Base-by-base conservation (phyloP, 2,329 filamentous ascomycete species). In the Penicillium frequentans region DNA sequence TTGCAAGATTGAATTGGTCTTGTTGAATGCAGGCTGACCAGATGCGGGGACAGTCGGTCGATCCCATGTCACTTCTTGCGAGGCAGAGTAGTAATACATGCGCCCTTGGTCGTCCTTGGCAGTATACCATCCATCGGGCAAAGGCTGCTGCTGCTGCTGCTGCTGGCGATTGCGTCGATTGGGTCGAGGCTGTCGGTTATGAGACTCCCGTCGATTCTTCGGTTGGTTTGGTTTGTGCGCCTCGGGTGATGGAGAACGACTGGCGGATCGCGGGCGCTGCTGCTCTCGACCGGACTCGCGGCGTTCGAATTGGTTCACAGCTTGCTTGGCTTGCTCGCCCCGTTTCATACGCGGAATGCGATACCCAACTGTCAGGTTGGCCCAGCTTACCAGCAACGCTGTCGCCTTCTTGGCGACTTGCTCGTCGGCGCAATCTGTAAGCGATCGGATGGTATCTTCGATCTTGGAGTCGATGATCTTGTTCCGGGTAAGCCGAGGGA, bases 391-490 rank as follows among this genome's bases (percentile, higher is more conserved):
- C 27, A 97, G 78, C 35, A 99, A 80, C 46, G 84, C 82, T 54
- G 83, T 83, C 5, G 93, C 86, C 68, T 88, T 88, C 21, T 84
- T 82, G 26, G 87, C 83, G 21, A 99, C 90, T 57, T 89, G 83
- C 60, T 91, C 86, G 68, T 96, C 88, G 9, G 87, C 85, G 19
- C 86, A 89, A 13, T 77, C 77, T 1, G 82, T 84, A 51, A 98
- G 78, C 3, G 83, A 82, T 67, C 90, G 81, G 43, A 99, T 84
- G 0, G 89, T 89, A 2, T 87, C 82, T 73, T 98, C 95, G 60
- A 99, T 97, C 68, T 96, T 96, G 9, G 95, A 96, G 68, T 96
- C 93, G 63, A 90, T 88, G 57, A 99, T 97, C 77, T 99, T 99
- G 81, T 99, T 99, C 58, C 91, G 88, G 21, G 95, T 98, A 49